Base-by-base conservation (phyloP, 179 eudicot genomes). In the Silene noctiflora region DNA sequence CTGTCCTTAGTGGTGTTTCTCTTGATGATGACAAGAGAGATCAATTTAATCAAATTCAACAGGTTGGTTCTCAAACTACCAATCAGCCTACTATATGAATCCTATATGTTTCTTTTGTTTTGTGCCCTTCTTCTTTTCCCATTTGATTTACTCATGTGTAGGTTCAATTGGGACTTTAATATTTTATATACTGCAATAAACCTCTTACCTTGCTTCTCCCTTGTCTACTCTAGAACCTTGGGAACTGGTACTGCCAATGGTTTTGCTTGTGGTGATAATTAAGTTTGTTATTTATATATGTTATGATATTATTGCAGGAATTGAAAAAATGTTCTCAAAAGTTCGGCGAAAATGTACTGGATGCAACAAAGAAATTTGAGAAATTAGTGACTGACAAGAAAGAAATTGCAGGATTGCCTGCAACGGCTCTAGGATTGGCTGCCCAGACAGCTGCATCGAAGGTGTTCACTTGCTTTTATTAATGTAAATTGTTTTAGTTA, bases 291-390 rank as follows among this genome's bases (percentile, higher is more conserved):
- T n/a, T 6, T 72, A 55, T 55, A n/a, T 24, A 53, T 51, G 29
- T 60, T 65, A 55, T 39, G 16, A 65, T 80, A 44, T 51, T 44
- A 51, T 77, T 83, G 78, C 87, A 96, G 98, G 98, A 93, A 76
- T 77, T 96, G 88, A 86, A 88, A 21, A 91, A 84, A 76, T 89
- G 89, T 14, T 86, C 98, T 73, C 89, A 84, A 76, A 96, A 96
- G 81, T 93, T 90, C 85, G 91, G 71, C 66, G 99, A 96, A 83
- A 93, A 96, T 84, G 97, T 96, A 73, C 75, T 96, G 77, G 99
- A 93, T 86, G 92, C 98, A 20, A 96, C 99, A 17, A 96, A 96
- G 90, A 96, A 93, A 78, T 96, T 91, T 86, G 96, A 91, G 83
- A 96, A 86, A 68, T 56, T 96, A 77, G 88, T 93, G 71, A 86